These are phyloP conservation scores for Botryotinia narcissicola DNA, from an alignment of 2,329 filamentous ascomycete genomes.

Conservation along the genomic window DNA sequence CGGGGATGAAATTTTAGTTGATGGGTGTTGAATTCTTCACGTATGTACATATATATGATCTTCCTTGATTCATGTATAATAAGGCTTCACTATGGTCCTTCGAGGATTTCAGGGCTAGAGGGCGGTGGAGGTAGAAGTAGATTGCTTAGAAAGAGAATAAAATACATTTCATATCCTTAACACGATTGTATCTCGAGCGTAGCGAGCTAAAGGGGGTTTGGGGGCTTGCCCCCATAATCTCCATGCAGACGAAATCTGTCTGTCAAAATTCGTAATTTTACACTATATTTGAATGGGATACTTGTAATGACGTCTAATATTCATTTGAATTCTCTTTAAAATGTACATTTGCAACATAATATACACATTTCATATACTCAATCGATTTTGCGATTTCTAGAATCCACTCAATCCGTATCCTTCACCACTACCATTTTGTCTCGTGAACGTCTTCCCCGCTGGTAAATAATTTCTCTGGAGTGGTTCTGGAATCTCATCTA, in stretches of 20 bases:
- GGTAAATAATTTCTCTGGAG: background rate
- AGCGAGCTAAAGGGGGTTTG: background rate
- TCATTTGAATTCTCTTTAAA: background rate
- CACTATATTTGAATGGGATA: background rate
- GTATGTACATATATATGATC: background rate
- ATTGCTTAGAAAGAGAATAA: background rate
- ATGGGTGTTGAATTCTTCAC: background rate
- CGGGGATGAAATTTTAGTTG: background rate
- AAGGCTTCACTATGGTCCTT: background rate
- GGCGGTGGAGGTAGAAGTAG: background rate
- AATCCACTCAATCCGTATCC: conserved; percentile 6
- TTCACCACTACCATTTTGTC: conserved; percentile 8
- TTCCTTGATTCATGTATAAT: background rate
- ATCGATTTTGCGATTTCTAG: background rate
- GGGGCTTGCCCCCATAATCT: background rate
- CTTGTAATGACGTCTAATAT: background rate
- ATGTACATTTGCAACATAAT: conserved; percentile 16
- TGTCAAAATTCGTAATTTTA: background rate
- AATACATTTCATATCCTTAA: background rate
- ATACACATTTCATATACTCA: conserved; percentile 7
- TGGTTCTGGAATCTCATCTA: conserved; percentile 25
- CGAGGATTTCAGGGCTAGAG: background rate
- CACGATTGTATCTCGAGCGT: background rate
- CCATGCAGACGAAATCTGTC: background rate
- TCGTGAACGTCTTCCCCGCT: background rate